Base-by-base conservation (phyloP, 495 filamentous ascomycete species). In the Aspergillus diversus region DNA sequence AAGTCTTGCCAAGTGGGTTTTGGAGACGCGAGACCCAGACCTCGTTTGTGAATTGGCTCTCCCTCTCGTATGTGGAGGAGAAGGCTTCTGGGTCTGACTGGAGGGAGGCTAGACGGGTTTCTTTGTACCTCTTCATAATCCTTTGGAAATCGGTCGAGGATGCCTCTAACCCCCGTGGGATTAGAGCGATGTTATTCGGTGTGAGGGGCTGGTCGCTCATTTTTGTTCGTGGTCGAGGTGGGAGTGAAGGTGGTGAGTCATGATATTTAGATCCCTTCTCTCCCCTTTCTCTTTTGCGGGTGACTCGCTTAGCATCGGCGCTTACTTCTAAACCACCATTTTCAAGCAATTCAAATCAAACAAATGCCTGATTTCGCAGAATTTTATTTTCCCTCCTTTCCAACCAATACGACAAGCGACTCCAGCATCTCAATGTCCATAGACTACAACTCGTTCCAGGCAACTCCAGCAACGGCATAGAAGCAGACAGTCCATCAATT, bases 61-160 rank as follows among this genome's bases (percentile, higher is more conserved):
- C 51, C 2, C 13, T 8, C 27, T 54, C 16, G 51, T 54, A 54
- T 7, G 51, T 54, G 7, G 51, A 54, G 2, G 51, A 5, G 31
- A 54, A 54, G 21, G 51, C 51, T 5, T 33, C 16, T 8, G 51
- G 51, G 6, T 54, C 51, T 54, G 21, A 33, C n/a, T 54, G 16
- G 17, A 54, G 51, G 7, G 17, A 3, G 8, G 51, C 33, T 27
- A 54, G 31, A 32, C 51, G 51, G 7, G 33, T 21, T 15, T 5
- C 33, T 54, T 54, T 54, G 51, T 54, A 54, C 6, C 51, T 21
- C 27, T 31, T 7, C 8, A 54, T 2, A 3, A 54, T 54, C 8
- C 1, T 54, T 39, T 39, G 37, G 13, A 39, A 39, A 8, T 39
- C 37, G 1, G 37, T 7, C 8, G 37, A 39, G 13, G 37, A 39